Evolutionary conservation across 2,329 filamentous ascomycete species (phyloP).

Genomic region (Talaromyces amestolkiae): DNA sequence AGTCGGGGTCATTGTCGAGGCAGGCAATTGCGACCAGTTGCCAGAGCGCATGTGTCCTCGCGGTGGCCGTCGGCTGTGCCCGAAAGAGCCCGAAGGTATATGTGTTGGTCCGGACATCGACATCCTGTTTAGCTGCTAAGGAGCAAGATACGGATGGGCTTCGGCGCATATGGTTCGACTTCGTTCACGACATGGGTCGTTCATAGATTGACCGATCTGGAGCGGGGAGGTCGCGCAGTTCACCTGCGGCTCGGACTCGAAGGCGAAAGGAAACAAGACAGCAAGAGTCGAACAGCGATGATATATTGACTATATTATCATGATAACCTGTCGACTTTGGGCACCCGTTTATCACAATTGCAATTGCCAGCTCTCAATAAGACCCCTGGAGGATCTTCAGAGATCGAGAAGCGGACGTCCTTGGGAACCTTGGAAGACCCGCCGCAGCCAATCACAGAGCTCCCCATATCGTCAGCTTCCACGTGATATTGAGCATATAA

Average conservation of each 20-base stretch:
- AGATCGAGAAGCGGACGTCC: background rate
- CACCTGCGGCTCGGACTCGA: background rate
- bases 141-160: constrained; percentile 2
- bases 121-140: constrained; percentile 25
- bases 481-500: background rate
- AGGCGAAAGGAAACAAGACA: background rate
- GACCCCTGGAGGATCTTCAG: background rate
- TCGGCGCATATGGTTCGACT: background rate
- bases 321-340: background rate
- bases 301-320: background rate
- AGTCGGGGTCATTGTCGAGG: constrained; percentile 25
- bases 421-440: background rate
- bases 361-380: background rate
- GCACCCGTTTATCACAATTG: too few relatives aligned
- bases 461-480: background rate
- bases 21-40: constrained; percentile 29
- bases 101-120: constrained; percentile 33
- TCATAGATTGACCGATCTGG: background rate
- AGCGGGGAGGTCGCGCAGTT: background rate
- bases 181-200: constrained; percentile 10
- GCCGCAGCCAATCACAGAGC: constrained; percentile 2
- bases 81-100: constrained; percentile 25
- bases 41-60: constrained; percentile 36
- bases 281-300: background rate
- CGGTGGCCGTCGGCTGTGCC: constrained; percentile 30